Percentiles rank a stretch among this genome's conserved stretches.
phyloP scores from a whole-genome alignment of 2,329 filamentous ascomycete genomes.

The Aspergillus sp. region DNA sequence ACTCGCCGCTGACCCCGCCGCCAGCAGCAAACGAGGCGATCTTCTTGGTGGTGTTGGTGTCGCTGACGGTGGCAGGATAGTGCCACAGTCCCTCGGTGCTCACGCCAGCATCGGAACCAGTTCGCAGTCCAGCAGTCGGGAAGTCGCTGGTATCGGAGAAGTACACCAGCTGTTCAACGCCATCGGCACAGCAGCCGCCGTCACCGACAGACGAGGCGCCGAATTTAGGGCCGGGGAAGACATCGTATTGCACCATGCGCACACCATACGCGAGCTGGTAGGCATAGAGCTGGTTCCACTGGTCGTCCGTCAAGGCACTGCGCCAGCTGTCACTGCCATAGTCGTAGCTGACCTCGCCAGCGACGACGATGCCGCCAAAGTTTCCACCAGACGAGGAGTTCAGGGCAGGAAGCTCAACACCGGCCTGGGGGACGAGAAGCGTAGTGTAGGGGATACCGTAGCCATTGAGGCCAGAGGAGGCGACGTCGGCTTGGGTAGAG shows the following conservation, averaged over 20 bases:
- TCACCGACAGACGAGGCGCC: conserved; percentile 41
- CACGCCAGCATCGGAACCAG: conserved; percentile 42
- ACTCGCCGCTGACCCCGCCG: conserved; percentile 38
- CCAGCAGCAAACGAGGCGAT: conserved; percentile 55
- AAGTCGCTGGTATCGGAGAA: conserved; percentile 57
- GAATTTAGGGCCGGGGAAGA: conserved; percentile 54
- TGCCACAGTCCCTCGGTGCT: conserved; percentile 57
- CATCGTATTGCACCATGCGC: conserved; percentile 61
- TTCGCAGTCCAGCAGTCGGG: conserved; percentile 55
- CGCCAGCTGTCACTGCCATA: conserved; percentile 47
- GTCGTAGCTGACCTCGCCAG: conserved; percentile 56
- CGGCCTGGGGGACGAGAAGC: conserved; percentile 54
- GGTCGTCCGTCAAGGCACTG: conserved; percentile 56
- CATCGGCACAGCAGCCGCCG: conserved; percentile 48
- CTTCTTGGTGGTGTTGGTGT: conserved; percentile 54
- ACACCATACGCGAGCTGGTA: conserved; percentile 61
- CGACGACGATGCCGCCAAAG: conserved; percentile 59
- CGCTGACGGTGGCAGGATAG: conserved; percentile 57
- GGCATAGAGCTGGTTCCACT: conserved; percentile 57
- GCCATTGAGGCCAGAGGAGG: conserved; percentile 56
- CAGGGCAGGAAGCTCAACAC: conserved; percentile 52
- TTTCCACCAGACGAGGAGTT: conserved; percentile 54
- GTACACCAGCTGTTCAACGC: conserved; percentile 53
- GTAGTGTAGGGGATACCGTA: conserved; percentile 62
- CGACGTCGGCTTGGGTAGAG: conserved; percentile 47